Evolutionary conservation across 2,329 filamentous ascomycete species (phyloP).

Genomic region (Chrysosporium keratinophilum): DNA sequence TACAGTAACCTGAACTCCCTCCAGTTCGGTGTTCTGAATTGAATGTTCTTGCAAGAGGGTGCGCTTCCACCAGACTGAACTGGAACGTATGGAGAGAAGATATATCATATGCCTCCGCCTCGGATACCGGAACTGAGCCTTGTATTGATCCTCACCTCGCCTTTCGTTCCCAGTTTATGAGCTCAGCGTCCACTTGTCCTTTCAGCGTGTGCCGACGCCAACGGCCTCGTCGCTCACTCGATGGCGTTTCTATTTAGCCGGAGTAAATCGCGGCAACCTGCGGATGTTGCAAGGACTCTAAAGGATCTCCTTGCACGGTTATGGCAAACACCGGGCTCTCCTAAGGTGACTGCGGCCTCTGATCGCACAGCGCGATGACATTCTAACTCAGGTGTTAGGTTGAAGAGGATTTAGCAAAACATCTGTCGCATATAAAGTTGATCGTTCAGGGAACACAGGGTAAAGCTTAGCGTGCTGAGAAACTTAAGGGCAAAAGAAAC

Average conservation of each 20-base stretch:
- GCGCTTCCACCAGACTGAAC: background rate
- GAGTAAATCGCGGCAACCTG: constrained; percentile 50
- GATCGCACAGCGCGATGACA: background rate
- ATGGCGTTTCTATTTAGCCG: constrained; percentile 65
- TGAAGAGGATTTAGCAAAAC: constrained; percentile 74
- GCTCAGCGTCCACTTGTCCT: background rate
- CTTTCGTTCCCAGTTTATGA: background rate
- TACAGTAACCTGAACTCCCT: background rate
- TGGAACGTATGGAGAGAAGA: background rate
- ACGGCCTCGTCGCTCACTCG: constrained; percentile 11
- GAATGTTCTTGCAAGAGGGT: background rate
- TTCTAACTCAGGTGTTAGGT: constrained; percentile 43
- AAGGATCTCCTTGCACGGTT: constrained; percentile 55
- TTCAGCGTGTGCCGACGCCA: background rate
- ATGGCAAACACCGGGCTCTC: constrained; percentile 46
- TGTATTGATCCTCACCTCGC: background rate
- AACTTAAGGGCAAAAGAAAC: background rate
- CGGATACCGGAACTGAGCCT: background rate
- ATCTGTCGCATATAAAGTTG: constrained; percentile 82
- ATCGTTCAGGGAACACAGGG: constrained; percentile 88
- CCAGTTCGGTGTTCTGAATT: background rate
- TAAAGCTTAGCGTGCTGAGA: constrained; percentile 27
- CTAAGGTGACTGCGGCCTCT: constrained; percentile 41
- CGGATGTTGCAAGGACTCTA: constrained; percentile 52
- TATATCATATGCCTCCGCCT: background rate